These are phyloP conservation scores for Exophiala sp. DNA, from an alignment of 2,329 filamentous ascomycete genomes.

Conservation along the genomic window DNA sequence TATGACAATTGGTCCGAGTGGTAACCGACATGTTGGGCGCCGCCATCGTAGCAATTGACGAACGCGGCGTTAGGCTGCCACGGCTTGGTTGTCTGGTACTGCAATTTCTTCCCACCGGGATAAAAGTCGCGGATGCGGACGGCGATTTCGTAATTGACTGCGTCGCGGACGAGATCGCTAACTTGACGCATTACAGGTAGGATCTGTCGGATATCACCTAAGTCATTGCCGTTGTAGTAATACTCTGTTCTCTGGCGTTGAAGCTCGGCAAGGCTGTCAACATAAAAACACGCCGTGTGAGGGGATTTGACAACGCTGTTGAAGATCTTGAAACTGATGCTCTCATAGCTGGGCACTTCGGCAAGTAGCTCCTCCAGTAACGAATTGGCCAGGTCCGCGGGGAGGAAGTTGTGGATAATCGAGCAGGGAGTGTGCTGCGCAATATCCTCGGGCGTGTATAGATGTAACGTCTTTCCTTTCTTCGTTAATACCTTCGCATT, in stretches of 20 bases:
- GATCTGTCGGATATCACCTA: slow-evolving; percentile 70
- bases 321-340: slow-evolving; percentile 75
- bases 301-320: slow-evolving; percentile 79
- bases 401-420: slow-evolving; percentile 86
- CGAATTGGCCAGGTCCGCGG: slow-evolving; percentile 61
- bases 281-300: slow-evolving; percentile 78
- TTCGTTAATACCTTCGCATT: slow-evolving; percentile 52
- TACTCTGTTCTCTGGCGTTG: slow-evolving; percentile 70
- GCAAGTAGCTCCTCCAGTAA: slow-evolving; percentile 69
- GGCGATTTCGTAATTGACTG: slow-evolving; percentile 72
- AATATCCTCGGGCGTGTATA: slow-evolving; percentile 76
- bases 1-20: slow-evolving; percentile 93
- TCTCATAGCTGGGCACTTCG: slow-evolving; percentile 66
- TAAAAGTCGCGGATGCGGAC: slow-evolving; percentile 64
- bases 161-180: slow-evolving; percentile 61
- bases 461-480: slow-evolving; percentile 74
- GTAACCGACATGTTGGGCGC: slow-evolving; percentile 76
- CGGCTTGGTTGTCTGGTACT: slow-evolving; percentile 58
- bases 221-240: slow-evolving; percentile 71
- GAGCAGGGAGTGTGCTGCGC: slow-evolving; percentile 81
- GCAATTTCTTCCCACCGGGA: slow-evolving; percentile 65
- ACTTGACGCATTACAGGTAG: slow-evolving; percentile 68
- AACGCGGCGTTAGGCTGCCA: slow-evolving; percentile 89
- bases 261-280: slow-evolving; percentile 66
- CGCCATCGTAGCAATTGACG: slow-evolving; percentile 87